These are phyloP conservation scores for Colletotrichum sp. DNA, from an alignment of 2,329 filamentous ascomycete species.

Conservation along the genomic window DNA sequence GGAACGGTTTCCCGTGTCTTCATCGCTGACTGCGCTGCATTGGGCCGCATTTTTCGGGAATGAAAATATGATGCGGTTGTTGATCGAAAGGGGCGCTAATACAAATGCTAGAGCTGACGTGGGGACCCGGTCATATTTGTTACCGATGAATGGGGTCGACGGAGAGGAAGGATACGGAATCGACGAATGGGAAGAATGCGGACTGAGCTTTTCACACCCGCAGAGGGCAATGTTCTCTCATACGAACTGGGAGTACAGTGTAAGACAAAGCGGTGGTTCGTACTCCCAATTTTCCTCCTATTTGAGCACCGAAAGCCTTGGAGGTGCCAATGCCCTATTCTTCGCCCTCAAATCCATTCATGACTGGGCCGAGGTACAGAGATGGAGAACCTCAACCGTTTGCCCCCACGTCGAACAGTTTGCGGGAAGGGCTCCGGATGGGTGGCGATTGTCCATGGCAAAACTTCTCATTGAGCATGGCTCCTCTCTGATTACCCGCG, in stretches of 20 bases:
- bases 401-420: no score
- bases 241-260: no score
- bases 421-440: background rate
- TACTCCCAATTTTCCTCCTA: no score
- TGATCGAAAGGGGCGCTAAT: background rate
- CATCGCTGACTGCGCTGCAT: background rate
- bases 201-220: rapidly evolving
- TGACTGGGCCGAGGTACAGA: background rate
- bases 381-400: no score
- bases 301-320: no score
- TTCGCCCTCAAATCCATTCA: background rate
- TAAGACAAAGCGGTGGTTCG: no score
- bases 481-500: no score
- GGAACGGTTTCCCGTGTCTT: background rate
- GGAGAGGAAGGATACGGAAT: no score
- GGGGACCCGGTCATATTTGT: background rate
- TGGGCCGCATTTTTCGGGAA: background rate
- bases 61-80: background rate
- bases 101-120: background rate
- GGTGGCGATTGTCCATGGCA: background rate
- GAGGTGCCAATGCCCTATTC: background rate
- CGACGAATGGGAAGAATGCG: background rate
- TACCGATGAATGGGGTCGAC: no score
- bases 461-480: no score
- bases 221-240: background rate